phyloP scores from a whole-genome alignment of 2,329 filamentous ascomycete species.

The Alternaria sp. region DNA sequence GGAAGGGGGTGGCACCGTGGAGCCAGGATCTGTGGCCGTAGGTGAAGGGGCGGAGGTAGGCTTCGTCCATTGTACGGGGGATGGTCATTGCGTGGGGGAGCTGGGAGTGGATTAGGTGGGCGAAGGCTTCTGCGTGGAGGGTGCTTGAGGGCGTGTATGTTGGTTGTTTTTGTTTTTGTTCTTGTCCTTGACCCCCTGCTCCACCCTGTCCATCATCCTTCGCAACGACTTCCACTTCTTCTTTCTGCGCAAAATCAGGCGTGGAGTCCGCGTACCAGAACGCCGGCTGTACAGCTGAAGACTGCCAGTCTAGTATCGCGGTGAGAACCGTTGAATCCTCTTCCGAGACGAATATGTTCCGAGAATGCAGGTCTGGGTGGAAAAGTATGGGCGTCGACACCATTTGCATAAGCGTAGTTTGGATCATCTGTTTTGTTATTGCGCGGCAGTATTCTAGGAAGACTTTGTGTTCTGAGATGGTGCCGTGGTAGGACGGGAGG shows the following conservation, averaged over 20 bases:
- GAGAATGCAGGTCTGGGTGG: conserved; percentile 51
- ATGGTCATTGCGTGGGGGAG: too few species aligned
- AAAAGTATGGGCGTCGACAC: conserved; percentile 43
- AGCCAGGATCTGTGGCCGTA: too few species aligned
- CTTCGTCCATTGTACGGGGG: too few species aligned
- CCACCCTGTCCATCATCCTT: too few species aligned
- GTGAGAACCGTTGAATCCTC: conserved; percentile 48
- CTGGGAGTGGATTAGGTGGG: too few species aligned
- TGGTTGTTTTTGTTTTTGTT: too few species aligned
- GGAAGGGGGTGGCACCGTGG: too few species aligned
- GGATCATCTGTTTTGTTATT: conserved; percentile 40
- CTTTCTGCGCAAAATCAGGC: conserved; percentile 48
- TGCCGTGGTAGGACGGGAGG: conserved; percentile 45
- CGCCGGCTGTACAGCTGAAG: conserved; percentile 48
- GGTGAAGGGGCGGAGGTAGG: too few species aligned
- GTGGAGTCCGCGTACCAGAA: conserved; percentile 49
- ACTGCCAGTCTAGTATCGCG: conserved; percentile 54
- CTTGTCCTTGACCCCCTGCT: too few species aligned
- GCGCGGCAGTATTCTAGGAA: conserved; percentile 39
- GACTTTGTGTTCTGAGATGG: conserved; percentile 40
- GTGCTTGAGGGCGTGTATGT: too few species aligned
- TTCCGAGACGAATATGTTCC: conserved; percentile 53
- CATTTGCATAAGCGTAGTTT: conserved; percentile 33
- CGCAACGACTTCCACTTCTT: too few species aligned
- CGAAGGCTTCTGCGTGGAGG: too few species aligned